Conservation (phyloP, 1,139 yeast genomes). For the Saccharomyces hybrid region DNA sequence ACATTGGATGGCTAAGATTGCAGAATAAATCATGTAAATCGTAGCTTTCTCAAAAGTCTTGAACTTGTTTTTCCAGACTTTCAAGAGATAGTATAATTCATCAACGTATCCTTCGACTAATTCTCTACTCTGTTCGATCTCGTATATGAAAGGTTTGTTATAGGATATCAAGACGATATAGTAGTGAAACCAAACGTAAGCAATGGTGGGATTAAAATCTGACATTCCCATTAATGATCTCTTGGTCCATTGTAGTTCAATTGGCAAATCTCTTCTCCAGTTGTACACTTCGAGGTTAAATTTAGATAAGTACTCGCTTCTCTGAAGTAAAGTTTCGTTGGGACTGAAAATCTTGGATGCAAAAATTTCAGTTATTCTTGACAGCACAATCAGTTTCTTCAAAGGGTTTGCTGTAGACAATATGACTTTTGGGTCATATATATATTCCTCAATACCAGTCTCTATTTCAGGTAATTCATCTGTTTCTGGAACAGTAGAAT, state of each 20-base stretch:
- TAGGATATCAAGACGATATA: conserved; percentile 49
- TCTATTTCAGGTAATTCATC: conserved; percentile 51
- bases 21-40: conserved; percentile 26
- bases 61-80: conserved; percentile 32
- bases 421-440: conserved; percentile 26
- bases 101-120: conserved; percentile 27
- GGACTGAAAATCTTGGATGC: conserved; percentile 28
- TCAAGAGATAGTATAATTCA: conserved; percentile 30
- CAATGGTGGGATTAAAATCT: conserved; percentile 43
- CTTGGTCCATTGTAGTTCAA: conserved; percentile 43
- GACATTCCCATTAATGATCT: conserved; percentile 35
- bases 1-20: conserved; percentile 26
- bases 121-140: conserved; percentile 16
- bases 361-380: conserved; percentile 48
- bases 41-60: conserved; percentile 25
- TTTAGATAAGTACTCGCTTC: conserved; percentile 30
- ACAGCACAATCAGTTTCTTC: conserved; percentile 42
- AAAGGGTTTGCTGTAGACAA: conserved; percentile 38
- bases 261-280: conserved; percentile 42
- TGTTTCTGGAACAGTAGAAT: conserved; percentile 53
- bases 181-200: conserved; percentile 49
- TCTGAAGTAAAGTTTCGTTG: conserved; percentile 18
- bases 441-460: conserved; percentile 39
- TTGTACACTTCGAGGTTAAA: conserved; percentile 41
- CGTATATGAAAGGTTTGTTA: conserved; percentile 47